Evolutionary conservation across 306 rosid species (phyloP).

Genomic region (Prinsepia uniflora): DNA sequence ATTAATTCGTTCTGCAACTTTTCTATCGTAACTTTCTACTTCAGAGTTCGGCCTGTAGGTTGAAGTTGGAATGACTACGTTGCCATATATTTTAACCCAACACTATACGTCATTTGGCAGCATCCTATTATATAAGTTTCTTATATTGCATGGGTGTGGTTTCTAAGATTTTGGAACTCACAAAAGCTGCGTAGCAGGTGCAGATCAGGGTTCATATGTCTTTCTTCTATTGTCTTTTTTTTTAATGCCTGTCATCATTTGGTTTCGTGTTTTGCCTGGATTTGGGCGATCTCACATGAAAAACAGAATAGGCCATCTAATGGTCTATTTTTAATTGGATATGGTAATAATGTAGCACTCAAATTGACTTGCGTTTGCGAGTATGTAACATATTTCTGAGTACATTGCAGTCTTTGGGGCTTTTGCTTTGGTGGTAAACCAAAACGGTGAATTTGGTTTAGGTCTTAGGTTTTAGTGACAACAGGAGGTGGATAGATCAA

Average conservation of each 20-base stretch:
- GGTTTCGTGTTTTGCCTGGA: neutral
- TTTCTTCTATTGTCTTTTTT: neutral
- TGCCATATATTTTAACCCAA: neutral
- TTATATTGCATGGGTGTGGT: too few species aligned
- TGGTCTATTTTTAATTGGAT: neutral
- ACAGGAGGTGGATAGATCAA: neutral
- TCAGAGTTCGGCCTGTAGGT: neutral
- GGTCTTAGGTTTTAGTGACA: neutral
- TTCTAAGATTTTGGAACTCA: too few species aligned
- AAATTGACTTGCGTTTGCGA: neutral
- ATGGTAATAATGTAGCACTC: neutral
- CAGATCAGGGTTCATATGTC: neutral
- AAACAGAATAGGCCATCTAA: neutral
- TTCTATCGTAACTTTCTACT: neutral
- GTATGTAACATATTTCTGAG: neutral
- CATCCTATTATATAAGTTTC: too few species aligned
- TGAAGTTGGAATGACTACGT: neutral
- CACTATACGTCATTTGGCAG: too few species aligned
- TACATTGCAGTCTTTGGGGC: neutral
- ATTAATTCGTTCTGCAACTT: neutral
- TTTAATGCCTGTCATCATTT: neutral
- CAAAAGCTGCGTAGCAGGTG: too few species aligned
- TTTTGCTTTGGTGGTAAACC: constrained; percentile 3
- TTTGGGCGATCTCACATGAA: neutral
- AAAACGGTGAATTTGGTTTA: neutral